A percentile compares a stretch with the other conserved stretches of the same genome.
These are phyloP conservation scores for Rhodotorula kratochvilovae DNA, from an alignment of 768 basidiomycete species.

Conservation along the genomic window DNA sequence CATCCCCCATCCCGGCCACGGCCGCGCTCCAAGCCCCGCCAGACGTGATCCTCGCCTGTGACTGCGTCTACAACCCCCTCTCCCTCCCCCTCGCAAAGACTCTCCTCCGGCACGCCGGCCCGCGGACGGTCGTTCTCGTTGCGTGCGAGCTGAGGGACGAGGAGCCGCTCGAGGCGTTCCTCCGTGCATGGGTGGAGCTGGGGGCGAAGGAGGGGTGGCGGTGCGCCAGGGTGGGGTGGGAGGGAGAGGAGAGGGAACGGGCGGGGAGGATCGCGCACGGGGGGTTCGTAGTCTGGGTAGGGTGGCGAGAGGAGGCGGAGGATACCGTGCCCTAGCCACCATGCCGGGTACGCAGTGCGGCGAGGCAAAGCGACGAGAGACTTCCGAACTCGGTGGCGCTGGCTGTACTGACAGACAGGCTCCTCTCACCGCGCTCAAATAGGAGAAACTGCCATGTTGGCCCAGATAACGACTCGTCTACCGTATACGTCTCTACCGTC, in stretches of 20 bases:
- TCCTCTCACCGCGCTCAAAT: too few species aligned
- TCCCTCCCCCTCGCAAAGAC: slow-evolving; percentile 22
- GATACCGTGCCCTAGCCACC: too few species aligned
- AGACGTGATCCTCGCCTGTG: slow-evolving; percentile 17
- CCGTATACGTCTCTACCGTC: background rate
- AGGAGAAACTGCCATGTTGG: too few species aligned
- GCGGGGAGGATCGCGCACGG: background rate
- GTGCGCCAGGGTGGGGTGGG: background rate
- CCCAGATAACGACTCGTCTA: too few species aligned
- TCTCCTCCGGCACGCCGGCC: slow-evolving; percentile 1
- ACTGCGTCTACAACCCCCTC: slow-evolving; percentile 38
- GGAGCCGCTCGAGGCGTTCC: slow-evolving; percentile 12
- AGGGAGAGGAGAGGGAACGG: background rate
- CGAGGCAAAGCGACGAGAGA: too few species aligned
- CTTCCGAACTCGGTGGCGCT: too few species aligned
- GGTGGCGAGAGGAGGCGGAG: background rate
- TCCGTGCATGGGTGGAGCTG: background rate
- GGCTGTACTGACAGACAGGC: too few species aligned
- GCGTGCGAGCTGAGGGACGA: background rate
- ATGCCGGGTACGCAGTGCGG: too few species aligned
- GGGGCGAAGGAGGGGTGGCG: background rate
- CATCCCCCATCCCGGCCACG: background rate
- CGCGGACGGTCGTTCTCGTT: slow-evolving; percentile 21
- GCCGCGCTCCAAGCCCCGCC: background rate
- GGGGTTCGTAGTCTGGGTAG: background rate